Base-by-base conservation (phyloP, 2,329 filamentous ascomycete genomes). In the Botryotinia narcissicola region DNA sequence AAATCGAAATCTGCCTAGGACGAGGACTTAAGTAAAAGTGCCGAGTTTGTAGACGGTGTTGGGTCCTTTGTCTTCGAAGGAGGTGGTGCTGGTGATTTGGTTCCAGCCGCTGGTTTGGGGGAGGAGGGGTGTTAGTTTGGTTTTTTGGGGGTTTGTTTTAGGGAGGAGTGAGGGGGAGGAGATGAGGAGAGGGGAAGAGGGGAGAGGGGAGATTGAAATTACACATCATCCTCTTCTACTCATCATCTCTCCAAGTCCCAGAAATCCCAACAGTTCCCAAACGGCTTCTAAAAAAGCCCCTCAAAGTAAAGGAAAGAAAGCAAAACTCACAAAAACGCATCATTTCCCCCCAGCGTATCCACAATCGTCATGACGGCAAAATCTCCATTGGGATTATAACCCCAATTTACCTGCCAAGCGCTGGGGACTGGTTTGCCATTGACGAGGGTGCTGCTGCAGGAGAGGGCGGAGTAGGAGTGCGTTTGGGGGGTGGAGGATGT, bases 331-430 rank as follows among this genome's bases (percentile, higher is more conserved):
- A 76, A 76, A 61, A 60, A 76, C 5, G 74, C 72, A 69, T 75
- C 71, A 25, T 71, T 29, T 1, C 51, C 40, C n/a, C 40, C 32
- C 12, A 20, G 18, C 10, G 35, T 57, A 63, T 76, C 70, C 9
- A 74, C 63, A 32, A 74, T 57, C 0, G 73, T 75, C 74, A 76
- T 73, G 12, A 76, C 75, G 3, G 74, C 74, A 60, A 72, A 75
- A 64, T 76, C 48, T 12, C 57, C 67, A 32, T 12, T 40, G 1
- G 42, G 1, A 29, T 75, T 75, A 40, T 76, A 75, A 7, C 75
- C 74, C 74, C 75, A 76, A 40, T 64, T 75, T 32, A 75, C 64
- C 3, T 29, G 12, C 75, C 74, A 76, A 9, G 32, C 4, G 20
- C 67, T 35, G 9, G 48, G 25, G 25, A n/a, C 67, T 20, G 22